These are phyloP conservation scores for Arbutus unedo DNA, from an alignment of 148 eudicot species.

Conservation along the genomic window DNA sequence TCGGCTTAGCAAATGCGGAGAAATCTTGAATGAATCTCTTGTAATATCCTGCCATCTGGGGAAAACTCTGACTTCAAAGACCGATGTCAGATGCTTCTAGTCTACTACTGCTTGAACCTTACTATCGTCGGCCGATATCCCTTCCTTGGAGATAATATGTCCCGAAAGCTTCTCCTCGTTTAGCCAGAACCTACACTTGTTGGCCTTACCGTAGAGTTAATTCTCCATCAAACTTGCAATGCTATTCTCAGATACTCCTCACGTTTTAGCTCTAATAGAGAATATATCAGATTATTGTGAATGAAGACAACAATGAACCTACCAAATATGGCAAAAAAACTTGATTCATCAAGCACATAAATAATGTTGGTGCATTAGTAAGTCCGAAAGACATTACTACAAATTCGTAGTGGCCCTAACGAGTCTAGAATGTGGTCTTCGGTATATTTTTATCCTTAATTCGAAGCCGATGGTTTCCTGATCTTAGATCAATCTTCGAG, in stretches of 20 bases:
- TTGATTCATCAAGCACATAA: no score
- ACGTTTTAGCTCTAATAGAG: neutral
- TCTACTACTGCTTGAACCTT: no score
- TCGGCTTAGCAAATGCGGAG: no score
- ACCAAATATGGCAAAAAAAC: no score
- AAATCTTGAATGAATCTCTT: no score
- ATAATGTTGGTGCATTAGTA: neutral
- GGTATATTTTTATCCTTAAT: neutral
- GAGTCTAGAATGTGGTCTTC: neutral
- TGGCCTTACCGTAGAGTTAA: neutral
- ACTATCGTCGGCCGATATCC: no score
- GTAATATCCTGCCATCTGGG: no score
- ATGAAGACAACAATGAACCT: neutral
- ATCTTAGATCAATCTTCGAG: slow-evolving; percentile 1
- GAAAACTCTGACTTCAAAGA: no score
- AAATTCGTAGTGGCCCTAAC: slow-evolving; percentile 8
- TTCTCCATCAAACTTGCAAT: neutral
- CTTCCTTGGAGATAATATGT: neutral
- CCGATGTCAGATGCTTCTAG: no score
- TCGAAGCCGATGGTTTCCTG: neutral
- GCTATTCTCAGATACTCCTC: neutral
- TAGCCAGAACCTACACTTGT: slow-evolving; percentile 7
- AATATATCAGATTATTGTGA: neutral
- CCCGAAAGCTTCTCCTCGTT: neutral
- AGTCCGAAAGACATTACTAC: neutral